Evolutionary conservation across 331 rosid species (phyloP).

Genomic region (Prunus yedoensis): DNA sequence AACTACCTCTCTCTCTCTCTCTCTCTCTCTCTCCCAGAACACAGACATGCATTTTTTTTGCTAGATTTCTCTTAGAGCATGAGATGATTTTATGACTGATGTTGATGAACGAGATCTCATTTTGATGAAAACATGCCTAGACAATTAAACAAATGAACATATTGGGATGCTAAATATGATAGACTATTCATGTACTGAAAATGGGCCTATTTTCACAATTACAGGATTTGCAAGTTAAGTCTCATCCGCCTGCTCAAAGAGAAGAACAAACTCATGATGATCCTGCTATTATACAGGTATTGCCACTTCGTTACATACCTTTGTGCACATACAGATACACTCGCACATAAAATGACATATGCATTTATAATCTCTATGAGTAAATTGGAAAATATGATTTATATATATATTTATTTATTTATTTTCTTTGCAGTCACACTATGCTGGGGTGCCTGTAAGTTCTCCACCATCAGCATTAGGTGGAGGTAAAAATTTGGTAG

Average conservation of each 20-base stretch:
- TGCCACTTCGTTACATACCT: not conserved
- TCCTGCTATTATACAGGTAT: slow-evolving; percentile 76
- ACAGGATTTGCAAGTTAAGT: slow-evolving; percentile 80
- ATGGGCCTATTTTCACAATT: slow-evolving; percentile 17
- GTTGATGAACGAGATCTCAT: not conserved
- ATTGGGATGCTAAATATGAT: slow-evolving; percentile 16
- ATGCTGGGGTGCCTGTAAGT: slow-evolving; percentile 27
- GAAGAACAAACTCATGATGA: slow-evolving; percentile 47
- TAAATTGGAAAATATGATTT: not conserved
- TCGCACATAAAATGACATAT: not conserved
- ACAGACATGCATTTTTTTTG: not conserved
- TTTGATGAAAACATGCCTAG: not conserved
- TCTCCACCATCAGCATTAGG: slow-evolving; percentile 31
- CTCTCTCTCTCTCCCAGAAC: too few species aligned
- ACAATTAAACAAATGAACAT: not conserved
- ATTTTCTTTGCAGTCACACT: slow-evolving; percentile 40
- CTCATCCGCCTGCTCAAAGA: slow-evolving; percentile 44
- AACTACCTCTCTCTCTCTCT: not conserved
- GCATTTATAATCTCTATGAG: not conserved
- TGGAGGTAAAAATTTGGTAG: slow-evolving; percentile 38
- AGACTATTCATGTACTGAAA: slow-evolving; percentile 1
- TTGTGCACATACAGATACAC: not conserved
- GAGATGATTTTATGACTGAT: not conserved
- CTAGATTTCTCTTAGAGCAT: not conserved
- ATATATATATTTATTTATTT: not conserved